Evolutionary conservation across 345 rosid species (phyloP), one percentile per base, ranked within the genome.

Genomic region (Clarkia xantiana): DNA sequence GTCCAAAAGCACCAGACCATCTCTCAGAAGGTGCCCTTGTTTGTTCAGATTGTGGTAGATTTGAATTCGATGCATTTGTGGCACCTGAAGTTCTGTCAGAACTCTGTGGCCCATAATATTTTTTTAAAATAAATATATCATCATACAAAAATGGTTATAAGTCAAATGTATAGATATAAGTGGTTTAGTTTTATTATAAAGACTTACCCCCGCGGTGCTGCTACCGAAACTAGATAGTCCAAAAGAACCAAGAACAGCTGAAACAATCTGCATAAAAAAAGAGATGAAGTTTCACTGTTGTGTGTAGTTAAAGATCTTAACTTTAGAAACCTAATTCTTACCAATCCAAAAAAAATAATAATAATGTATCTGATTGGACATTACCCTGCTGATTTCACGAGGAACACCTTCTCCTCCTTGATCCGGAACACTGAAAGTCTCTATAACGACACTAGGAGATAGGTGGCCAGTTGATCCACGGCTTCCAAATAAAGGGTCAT

Each of bases 321-420:
- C 17, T n/a, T 19, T 49, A 49, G 2, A n/a, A 34, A 18, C 53
- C 53, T 17, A 29, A 34, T 5, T 29, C 36, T 29, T 23, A 46
- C n/a, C 51, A 22, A 20, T 36, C 11, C 13, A 6, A 23, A 2
- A 5, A 48, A 22, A 14, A 20, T 15, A 46, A 12, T 8, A 14
- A 23, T 9, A 1, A 25, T 1, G 18, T 9, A 49, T 49, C 15
- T 49, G 44, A 54, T 10, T 15, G 38, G 43, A 20, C 15, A 69
- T 68, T 59, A 80, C 94, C 84, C 76, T 74, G 65, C 80, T 65
- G 51, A 80, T 67, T 59, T 83, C 84, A 8, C 80, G 87, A 38
- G 78, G 78, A 67, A 80, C 79, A 57, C 72, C 78, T 56, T 80
- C 87, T 40, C 87, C 87, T 64, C 87, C 87, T 64, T 71, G 80